phyloP scores from a whole-genome alignment of 768 basidiomycete species.

The Boletus rubropictus region DNA sequence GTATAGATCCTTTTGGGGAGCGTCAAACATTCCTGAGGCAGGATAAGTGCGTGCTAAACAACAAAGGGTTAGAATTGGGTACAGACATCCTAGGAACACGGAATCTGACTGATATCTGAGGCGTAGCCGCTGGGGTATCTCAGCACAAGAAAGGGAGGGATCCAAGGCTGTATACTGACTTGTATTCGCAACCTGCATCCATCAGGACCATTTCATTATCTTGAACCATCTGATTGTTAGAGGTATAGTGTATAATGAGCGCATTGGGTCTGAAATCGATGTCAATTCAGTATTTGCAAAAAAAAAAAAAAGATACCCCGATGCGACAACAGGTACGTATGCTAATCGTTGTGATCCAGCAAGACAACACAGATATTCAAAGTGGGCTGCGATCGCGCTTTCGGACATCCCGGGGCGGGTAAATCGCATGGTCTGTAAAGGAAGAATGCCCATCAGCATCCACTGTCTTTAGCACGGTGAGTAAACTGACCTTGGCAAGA shows the following conservation, averaged over 20 bases:
- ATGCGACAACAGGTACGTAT: conserved; percentile 98
- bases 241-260: conserved; percentile 90
- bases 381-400: conserved; percentile 67
- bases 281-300: neutral
- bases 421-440: conserved; percentile 75
- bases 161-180: conserved; percentile 41
- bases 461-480: neutral
- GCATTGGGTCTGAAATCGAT: conserved; percentile 61
- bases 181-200: conserved; percentile 91
- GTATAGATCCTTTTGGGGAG: conserved; percentile 82
- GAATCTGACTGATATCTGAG: conserved; percentile 78
- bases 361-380: conserved; percentile 81
- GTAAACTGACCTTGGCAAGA: conserved; percentile 64
- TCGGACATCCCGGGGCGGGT: conserved; percentile 53
- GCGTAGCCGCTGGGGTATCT: conserved; percentile 68
- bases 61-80: conserved; percentile 4
- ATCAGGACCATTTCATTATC: conserved; percentile 75
- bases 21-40: conserved; percentile 71
- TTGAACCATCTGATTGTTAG: conserved; percentile 74
- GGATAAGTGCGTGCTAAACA: conserved; percentile 80
- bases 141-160: neutral
- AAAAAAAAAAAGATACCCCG: conserved; percentile 51
- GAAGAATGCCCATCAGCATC: neutral
- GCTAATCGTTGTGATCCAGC: conserved; percentile 80
- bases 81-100: neutral